These are phyloP conservation scores for Stagonosporopsis rhizophila DNA, from an alignment of 2,329 filamentous ascomycete genomes.

Conservation along the genomic window DNA sequence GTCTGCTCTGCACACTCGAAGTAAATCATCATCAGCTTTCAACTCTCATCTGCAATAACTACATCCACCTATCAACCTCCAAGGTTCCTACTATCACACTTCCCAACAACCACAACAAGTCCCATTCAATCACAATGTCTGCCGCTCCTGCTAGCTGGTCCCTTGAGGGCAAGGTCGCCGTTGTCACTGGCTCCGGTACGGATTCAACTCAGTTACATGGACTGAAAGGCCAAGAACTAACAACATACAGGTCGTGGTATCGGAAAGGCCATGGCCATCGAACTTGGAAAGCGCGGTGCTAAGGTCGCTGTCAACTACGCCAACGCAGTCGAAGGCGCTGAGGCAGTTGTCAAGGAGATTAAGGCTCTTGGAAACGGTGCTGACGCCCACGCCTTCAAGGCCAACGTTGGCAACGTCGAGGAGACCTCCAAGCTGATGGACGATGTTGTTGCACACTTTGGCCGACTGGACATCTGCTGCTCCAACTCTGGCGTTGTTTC, in stretches of 20 bases:
- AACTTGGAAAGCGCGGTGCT: conserved; percentile 70
- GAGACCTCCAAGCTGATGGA: conserved; percentile 70
- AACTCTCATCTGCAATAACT: conserved; percentile 20
- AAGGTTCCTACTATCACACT: conserved; percentile 11
- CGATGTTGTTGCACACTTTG: conserved; percentile 68
- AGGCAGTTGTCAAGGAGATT: conserved; percentile 71
- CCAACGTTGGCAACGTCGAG: conserved; percentile 70
- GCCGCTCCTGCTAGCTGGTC: conserved; percentile 56
- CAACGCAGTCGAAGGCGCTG: conserved; percentile 68
- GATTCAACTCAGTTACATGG: background rate
- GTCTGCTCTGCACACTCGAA: conserved; percentile 24
- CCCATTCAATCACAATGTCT: conserved; percentile 46
- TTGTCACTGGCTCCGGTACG: conserved; percentile 61
- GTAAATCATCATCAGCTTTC: conserved; percentile 29
- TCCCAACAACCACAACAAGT: conserved; percentile 22
- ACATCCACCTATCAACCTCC: conserved; percentile 24
- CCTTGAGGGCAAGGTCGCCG: conserved; percentile 62
- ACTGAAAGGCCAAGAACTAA: conserved; percentile 8
- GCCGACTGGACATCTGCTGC: conserved; percentile 73
- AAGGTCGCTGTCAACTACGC: conserved; percentile 73
- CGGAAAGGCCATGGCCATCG: conserved; percentile 69
- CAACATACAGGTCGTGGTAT: conserved; percentile 65
- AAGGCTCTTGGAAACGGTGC: conserved; percentile 65
- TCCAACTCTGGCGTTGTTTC: conserved; percentile 69
- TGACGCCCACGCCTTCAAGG: conserved; percentile 70